Base-by-base conservation (phyloP, 176 grass and related monocot species). In the Otatea glauca region DNA sequence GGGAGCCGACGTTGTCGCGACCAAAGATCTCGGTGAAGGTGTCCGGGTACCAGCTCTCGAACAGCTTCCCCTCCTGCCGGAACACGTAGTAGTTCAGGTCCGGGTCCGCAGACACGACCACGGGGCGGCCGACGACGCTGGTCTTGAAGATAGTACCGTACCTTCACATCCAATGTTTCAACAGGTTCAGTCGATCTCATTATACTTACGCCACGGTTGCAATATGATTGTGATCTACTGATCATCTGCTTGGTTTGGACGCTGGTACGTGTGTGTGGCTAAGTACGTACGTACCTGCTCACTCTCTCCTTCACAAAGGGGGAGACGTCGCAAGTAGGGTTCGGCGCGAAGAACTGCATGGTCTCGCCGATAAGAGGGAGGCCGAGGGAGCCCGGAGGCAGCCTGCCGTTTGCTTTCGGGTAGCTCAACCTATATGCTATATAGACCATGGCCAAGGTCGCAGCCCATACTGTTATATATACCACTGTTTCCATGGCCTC, bases 41-140 rank as follows among this genome's bases (percentile, higher is more conserved):
- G 34, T 92, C 89, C 50, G 94, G 94, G 86, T 94, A 97, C 79
- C 92, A 97, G 89, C 94, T 97, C 88, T 94, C 77, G 74, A 97
- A 94, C 86, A 97, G 82, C 85, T 84, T 93, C 37, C 92, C 94
- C 29, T 97, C 94, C 82, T 97, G 88, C 67, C 88, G 90, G 87
- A 97, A 93, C 34, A 97, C 92, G 68, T 70, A 88, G 85, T 87
- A 77, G 65, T 84, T 93, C 62, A 94, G 48, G 39, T 97, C 89
- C 58, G 92, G 85, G 86, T 97, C 92, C 16, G 88, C 84, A 47
- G 91, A 92, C 68, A 89, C 89, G 20, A 97, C 89, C 64, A 97
- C 71, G 23, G 39, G 72, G 3, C 79, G 51, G 16, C 94, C 94
- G 29, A 97, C 79, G 85, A 97, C 79, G 72, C 87, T 97, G n/a